Conservation (phyloP, 2,329 filamentous ascomycete species). For the Celoporthe dispersa region DNA sequence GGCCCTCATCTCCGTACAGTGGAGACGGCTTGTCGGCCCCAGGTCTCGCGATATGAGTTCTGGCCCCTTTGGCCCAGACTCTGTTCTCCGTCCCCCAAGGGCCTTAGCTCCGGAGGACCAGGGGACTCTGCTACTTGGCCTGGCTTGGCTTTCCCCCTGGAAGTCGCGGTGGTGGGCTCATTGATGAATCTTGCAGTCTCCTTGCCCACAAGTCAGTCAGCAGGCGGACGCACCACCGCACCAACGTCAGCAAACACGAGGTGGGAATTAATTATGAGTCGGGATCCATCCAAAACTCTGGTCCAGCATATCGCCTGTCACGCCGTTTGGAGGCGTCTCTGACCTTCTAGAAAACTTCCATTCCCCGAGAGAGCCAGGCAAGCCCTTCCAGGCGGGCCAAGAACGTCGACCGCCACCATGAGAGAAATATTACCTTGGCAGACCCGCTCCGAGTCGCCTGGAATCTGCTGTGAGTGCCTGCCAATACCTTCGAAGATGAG, state of each 20-base stretch:
- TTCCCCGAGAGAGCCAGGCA: slow-evolving; percentile 13
- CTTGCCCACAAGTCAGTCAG: slow-evolving; percentile 7
- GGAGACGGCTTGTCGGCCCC: slow-evolving; percentile 18
- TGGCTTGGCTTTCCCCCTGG: background rate
- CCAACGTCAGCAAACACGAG: slow-evolving; percentile 13
- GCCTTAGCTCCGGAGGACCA: background rate
- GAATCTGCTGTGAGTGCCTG: background rate
- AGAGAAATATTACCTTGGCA: background rate
- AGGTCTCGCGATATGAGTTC: slow-evolving; percentile 6
- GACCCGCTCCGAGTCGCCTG: slow-evolving; percentile 9
- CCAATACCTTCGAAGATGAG: background rate
- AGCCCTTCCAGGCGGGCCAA: background rate
- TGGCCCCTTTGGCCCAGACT: slow-evolving; percentile 14
- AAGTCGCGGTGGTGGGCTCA: background rate
- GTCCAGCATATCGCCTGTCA: background rate
- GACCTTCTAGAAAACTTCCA: slow-evolving; percentile 25
- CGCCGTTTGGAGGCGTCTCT: background rate
- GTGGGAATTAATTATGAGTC: background rate
- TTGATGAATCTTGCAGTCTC: slow-evolving; percentile 13
- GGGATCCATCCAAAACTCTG: background rate
- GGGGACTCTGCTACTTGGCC: background rate
- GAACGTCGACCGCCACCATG: background rate
- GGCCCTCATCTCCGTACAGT: slow-evolving; percentile 28
- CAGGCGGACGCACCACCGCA: slow-evolving; percentile 1
- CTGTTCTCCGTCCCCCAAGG: background rate